Base-by-base conservation (phyloP, 2,329 filamentous ascomycete species). In the Didymosphaeria variabile region DNA sequence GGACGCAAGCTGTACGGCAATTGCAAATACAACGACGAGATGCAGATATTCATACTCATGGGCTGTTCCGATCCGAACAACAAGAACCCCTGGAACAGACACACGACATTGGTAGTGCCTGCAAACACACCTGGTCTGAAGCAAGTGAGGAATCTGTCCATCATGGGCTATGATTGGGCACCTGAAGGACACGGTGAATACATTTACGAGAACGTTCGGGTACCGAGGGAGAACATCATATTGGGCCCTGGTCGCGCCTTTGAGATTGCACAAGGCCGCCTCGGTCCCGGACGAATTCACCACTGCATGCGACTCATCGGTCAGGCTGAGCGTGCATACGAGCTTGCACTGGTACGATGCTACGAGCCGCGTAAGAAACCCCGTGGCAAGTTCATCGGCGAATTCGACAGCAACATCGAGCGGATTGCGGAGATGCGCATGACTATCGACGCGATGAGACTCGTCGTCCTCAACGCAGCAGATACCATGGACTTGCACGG, bases 241-340 rank as follows among this genome's bases (percentile, higher is more conserved):
- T 68, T 81, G 3, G 79, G 79, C 7, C 76, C 78, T 42, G 79
- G 79, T 2, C 70, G 78, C 36, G 79, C 78, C 4, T 81, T 81
- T 59, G 79, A 81, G 64, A 81, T 81, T 34, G 78, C 78, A 1
- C 79, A 81, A 61, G 79, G 79, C 29, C 69, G 79, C 19, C 66
- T 81, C 10, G 79, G 79, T 0, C 79, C 79, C 1, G 79, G 79
- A 3, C 71, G 79, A 45, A 81, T 81, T 55, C 79, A 81, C 58
- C 79, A 81, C 60, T 79, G 77, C 67, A 81, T 81, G 79, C 73
- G 79, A 9, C 62, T 80, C 8, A 78, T 81, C 55, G 79, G 79
- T 5, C 78, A 81, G 63, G 75, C 77, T n/a, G 79, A 81, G 70
- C 76, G 79, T 1, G 79, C 79, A 0, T 80, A 72, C 61, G 79